Conservation (phyloP, 805 yeast species). For the Saccharomycopsis schoenii region DNA sequence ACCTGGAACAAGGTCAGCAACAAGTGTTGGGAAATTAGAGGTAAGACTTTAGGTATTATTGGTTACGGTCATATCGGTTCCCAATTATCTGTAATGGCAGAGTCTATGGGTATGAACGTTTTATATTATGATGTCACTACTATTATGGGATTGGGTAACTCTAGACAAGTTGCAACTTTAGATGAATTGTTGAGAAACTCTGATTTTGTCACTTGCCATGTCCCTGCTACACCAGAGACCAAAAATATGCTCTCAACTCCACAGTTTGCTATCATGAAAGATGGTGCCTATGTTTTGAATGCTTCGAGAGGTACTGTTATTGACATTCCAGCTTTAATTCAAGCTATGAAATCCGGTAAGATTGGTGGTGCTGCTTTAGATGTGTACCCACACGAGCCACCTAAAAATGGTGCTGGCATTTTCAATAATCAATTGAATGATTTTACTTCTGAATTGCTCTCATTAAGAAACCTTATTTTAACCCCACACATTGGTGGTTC, state of each 20-base stretch:
- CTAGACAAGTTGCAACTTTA: slow-evolving; percentile 80
- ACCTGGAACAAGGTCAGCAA: slow-evolving; percentile 95
- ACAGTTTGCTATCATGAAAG: slow-evolving; percentile 92
- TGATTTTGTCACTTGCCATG: slow-evolving; percentile 89
- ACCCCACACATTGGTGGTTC: slow-evolving; percentile 99
- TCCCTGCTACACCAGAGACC: slow-evolving; percentile 91
- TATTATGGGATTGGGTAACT: slow-evolving; percentile 95
- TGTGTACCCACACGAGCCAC: slow-evolving; percentile 95
- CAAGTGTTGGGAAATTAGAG: slow-evolving; percentile 98
- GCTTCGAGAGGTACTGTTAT: slow-evolving; percentile 98
- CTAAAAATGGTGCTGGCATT: slow-evolving; percentile 81
- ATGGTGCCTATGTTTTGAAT: slow-evolving; percentile 88
- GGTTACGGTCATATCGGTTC: slow-evolving; percentile 99
- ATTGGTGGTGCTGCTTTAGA: slow-evolving; percentile 96
- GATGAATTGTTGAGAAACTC: slow-evolving; percentile 71
- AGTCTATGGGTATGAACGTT: slow-evolving; percentile 95
- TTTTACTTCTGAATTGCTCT: slow-evolving; percentile 75
- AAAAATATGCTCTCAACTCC: slow-evolving; percentile 80
- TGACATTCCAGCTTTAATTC: slow-evolving; percentile 87
- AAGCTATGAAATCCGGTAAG: slow-evolving; percentile 86
- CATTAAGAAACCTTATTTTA: slow-evolving; percentile 79
- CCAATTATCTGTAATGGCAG: slow-evolving; percentile 93
- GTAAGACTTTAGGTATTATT: slow-evolving; percentile 92
- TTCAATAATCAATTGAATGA: slow-evolving; percentile 65
- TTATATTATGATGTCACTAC: slow-evolving; percentile 83